phyloP scores from a whole-genome alignment of 331 rosid genomes.

The Arachis monticola region DNA sequence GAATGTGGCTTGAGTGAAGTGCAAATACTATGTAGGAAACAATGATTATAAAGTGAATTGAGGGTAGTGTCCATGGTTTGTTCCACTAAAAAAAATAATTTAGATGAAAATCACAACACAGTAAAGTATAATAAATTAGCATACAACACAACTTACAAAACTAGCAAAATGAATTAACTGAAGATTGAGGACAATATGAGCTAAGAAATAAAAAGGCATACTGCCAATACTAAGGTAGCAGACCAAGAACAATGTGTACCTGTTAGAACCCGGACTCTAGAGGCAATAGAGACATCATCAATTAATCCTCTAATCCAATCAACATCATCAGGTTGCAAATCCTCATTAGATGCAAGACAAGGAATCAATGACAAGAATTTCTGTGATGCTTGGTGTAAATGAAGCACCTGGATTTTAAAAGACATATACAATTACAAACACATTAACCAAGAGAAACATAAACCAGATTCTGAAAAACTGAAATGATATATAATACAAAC shows the following conservation, averaged over 20 bases:
- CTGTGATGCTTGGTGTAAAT: conserved; percentile 55
- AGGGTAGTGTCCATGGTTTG: neutral
- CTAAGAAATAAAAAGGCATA: conserved; percentile 21
- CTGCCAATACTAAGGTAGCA: conserved; percentile 6
- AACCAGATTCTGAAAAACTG: neutral
- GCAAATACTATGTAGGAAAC: neutral
- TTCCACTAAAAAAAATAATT: conserved; percentile 27
- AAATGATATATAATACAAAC: neutral
- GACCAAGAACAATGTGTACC: conserved; percentile 51
- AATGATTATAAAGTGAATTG: conserved; percentile 15
- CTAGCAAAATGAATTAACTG: conserved; percentile 10
- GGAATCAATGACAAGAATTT: conserved; percentile 81
- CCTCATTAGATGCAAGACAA: conserved; percentile 54
- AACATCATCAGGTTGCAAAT: conserved; percentile 46
- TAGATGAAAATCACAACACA: conserved; percentile 9
- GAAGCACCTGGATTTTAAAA: conserved; percentile 59
- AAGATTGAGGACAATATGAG: conserved; percentile 10
- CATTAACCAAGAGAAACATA: conserved; percentile 21
- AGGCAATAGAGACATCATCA: conserved; percentile 66
- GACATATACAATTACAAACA: conserved; percentile 14
- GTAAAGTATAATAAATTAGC: conserved; percentile 14
- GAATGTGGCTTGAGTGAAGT: neutral
- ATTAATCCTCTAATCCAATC: conserved; percentile 54
- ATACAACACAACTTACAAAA: neutral
- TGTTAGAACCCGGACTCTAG: conserved; percentile 66